These are phyloP conservation scores for Starmerella cellae DNA, from an alignment of 805 yeast genomes.

Conservation along the genomic window DNA sequence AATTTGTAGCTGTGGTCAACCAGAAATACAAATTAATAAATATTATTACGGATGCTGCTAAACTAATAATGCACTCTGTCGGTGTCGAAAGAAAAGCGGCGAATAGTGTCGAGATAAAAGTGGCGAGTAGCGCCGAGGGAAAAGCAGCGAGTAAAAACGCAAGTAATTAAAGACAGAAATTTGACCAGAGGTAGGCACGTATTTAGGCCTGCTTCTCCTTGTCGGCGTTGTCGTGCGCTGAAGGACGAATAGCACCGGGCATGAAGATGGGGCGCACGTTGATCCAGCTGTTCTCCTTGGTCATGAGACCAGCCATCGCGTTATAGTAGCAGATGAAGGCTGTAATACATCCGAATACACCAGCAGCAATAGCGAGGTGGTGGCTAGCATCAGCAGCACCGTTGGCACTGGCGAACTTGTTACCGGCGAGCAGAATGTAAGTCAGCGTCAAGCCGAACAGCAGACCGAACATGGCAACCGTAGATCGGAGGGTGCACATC, in stretches of 20 bases:
- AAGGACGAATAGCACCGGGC: constrained; percentile 30
- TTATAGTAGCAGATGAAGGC: constrained; percentile 49
- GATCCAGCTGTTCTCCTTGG: constrained; percentile 45
- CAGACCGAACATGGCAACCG: constrained; percentile 47
- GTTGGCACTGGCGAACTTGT: constrained; percentile 32
- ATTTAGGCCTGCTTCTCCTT: constrained; percentile 6
- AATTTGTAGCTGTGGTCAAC: too few species aligned
- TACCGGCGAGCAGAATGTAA: constrained; percentile 42
- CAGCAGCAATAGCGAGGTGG: constrained; percentile 43
- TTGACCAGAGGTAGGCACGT: too few species aligned
- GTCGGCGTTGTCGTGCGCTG: neutral
- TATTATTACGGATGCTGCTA: too few species aligned
- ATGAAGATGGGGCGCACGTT: constrained; percentile 37
- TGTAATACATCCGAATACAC: constrained; percentile 45
- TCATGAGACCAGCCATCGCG: constrained; percentile 51
- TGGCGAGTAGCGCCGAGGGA: too few species aligned
- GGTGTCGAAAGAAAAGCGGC: too few species aligned
- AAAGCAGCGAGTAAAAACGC: too few species aligned
- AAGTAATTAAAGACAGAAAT: too few species aligned
- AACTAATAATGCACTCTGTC: too few species aligned
- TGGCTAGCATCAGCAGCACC: constrained; percentile 23
- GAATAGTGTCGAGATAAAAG: too few species aligned
- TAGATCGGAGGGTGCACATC: constrained; percentile 47
- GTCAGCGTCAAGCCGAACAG: constrained; percentile 43
- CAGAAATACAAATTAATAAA: too few species aligned